These are phyloP conservation scores for Aspergillus pseudotamarii DNA, from an alignment of 2,329 filamentous ascomycete genomes.

Conservation along the genomic window DNA sequence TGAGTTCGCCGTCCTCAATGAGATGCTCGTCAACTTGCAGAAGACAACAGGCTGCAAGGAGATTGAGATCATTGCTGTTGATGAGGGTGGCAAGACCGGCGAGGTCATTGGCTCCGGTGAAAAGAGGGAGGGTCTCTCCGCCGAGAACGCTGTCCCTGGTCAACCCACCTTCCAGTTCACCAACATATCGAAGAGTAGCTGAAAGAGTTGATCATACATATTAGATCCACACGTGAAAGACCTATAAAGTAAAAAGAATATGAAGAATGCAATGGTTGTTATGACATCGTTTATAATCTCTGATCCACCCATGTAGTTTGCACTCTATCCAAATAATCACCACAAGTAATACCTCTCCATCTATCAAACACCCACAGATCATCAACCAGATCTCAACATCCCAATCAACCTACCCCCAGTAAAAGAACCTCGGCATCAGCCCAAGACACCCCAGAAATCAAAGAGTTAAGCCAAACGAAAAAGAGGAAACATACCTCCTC, in stretches of 20 bases:
- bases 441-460: not conserved
- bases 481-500: conserved; percentile 24
- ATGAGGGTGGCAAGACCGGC: conserved; percentile 57
- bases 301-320: not conserved
- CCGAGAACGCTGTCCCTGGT: conserved; percentile 79
- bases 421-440: not conserved
- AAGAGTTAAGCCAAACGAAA: no score
- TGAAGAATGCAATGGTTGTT: conserved; percentile 10
- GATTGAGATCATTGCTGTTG: conserved; percentile 72
- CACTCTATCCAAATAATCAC: not conserved
- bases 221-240: conserved; percentile 6
- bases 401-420: not conserved
- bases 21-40: conserved; percentile 80
- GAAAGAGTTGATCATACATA: conserved; percentile 3
- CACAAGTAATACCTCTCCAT: not conserved
- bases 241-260: conserved; percentile 7
- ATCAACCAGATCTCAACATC: not conserved
- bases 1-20: conserved; percentile 72
- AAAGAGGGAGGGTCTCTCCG: conserved; percentile 62
- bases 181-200: conserved; percentile 60
- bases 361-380: not conserved
- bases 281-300: not conserved
- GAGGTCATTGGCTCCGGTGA: conserved; percentile 53
- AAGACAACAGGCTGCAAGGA: conserved; percentile 71
- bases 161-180: conserved; percentile 81